Evolutionary conservation across 768 basidiomycete genomes (phyloP).

Genomic region (Pleurotus eryngii): DNA sequence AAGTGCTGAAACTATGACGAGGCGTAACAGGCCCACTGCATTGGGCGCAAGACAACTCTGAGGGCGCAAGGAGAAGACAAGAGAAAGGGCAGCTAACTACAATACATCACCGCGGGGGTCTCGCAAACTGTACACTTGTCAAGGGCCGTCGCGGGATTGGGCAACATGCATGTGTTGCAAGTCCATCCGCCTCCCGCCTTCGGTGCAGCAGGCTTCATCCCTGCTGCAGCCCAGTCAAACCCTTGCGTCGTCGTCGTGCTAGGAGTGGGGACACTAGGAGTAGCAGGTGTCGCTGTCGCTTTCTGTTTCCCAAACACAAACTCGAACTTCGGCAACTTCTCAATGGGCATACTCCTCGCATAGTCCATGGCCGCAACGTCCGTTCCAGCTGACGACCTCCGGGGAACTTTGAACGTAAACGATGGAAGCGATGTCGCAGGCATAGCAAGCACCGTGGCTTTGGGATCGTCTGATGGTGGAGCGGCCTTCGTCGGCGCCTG

Average conservation of each 20-base stretch:
- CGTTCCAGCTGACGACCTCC: conserved; percentile 19
- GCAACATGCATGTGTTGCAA: conserved; percentile 51
- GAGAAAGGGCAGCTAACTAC: background rate
- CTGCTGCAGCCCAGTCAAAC: conserved; percentile 65
- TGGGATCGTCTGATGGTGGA: conserved; percentile 17
- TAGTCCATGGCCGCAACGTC: conserved; percentile 24
- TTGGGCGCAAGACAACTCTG: too few species aligned
- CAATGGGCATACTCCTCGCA: conserved; percentile 35
- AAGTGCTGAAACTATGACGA: too few species aligned
- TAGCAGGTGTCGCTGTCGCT: background rate
- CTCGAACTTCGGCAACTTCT: conserved; percentile 10
- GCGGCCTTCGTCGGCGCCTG: background rate
- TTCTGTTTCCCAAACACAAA: conserved; percentile 10
- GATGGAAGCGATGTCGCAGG: conserved; percentile 29
- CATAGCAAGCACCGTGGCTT: conserved; percentile 26
- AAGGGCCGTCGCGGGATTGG: conserved; percentile 40
- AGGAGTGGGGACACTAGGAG: conserved; percentile 9
- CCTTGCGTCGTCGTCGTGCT: conserved; percentile 12
- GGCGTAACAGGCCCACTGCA: too few species aligned
- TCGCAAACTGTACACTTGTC: conserved; percentile 55
- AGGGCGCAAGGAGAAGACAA: too few species aligned
- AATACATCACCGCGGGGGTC: conserved; percentile 6
- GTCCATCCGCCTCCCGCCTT: conserved; percentile 42
- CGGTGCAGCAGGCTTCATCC: conserved; percentile 42
- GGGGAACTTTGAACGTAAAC: conserved; percentile 30